Evolutionary conservation across 306 rosid species (phyloP).

Genomic region (Boehmeria nivea): DNA sequence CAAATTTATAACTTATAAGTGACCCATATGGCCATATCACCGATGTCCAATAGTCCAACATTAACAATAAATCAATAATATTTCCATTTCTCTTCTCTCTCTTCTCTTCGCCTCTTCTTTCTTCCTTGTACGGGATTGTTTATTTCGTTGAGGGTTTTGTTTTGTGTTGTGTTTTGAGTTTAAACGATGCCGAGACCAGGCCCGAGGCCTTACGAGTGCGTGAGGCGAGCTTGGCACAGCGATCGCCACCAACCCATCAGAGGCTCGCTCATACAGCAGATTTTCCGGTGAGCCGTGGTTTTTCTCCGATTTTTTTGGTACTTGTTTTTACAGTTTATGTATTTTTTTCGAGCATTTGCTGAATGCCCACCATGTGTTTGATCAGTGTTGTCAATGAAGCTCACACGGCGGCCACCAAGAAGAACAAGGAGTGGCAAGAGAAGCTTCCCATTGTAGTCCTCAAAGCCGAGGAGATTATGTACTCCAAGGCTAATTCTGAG

Average conservation of each 20-base stretch:
- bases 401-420: slow-evolving; percentile 67
- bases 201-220: slow-evolving; percentile 99
- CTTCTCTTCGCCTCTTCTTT: slow-evolving; percentile 27
- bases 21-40: slow-evolving; percentile 53
- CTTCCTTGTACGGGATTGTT: too few relatives aligned
- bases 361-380: slow-evolving; percentile 70
- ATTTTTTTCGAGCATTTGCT: slow-evolving; percentile 34
- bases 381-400: slow-evolving; percentile 79
- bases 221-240: slow-evolving; percentile 97
- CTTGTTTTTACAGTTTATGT: background rate
- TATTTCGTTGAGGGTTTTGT: too few relatives aligned
- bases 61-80: too few relatives aligned
- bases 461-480: slow-evolving; percentile 95
- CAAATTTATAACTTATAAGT: too few relatives aligned
- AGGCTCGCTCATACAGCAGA: slow-evolving; percentile 87
- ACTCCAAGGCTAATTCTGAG: slow-evolving; percentile 98
- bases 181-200: slow-evolving; percentile 97
- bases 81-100: background rate
- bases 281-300: slow-evolving; percentile 85
- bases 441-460: slow-evolving; percentile 84
- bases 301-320: slow-evolving; percentile 11
- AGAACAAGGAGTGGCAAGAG: slow-evolving; percentile 96
- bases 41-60: too few relatives aligned
- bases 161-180: background rate
- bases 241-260: slow-evolving; percentile 90